phyloP scores from a whole-genome alignment of 176 grass and related monocot species.

The Oryza punctata region DNA sequence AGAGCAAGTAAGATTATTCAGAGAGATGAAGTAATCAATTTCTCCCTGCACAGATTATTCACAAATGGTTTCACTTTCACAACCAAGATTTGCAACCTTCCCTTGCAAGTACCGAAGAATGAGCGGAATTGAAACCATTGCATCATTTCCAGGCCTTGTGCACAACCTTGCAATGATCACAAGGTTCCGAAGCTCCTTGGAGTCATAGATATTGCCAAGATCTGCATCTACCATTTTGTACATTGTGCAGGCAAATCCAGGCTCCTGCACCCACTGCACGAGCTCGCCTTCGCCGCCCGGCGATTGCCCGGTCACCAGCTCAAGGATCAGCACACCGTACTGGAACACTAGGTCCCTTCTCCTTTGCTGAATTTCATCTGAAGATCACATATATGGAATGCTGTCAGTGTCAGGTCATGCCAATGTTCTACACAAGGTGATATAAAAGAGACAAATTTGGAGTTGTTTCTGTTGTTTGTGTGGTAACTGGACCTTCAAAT shows the following conservation, averaged over 20 bases:
- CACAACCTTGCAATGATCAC: conserved; percentile 80
- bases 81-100: conserved; percentile 36
- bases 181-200: conserved; percentile 75
- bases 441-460: neutral
- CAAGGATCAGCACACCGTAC: conserved; percentile 90
- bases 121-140: conserved; percentile 62
- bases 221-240: conserved; percentile 94
- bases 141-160: conserved; percentile 50
- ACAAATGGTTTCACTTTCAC: neutral
- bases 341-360: conserved; percentile 65
- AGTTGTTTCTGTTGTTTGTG: neutral
- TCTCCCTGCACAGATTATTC: neutral
- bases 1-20: neutral
- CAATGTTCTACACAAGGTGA: neutral
- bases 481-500: conserved; percentile 47
- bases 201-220: conserved; percentile 76
- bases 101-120: conserved; percentile 84
- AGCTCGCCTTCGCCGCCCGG: conserved; percentile 71
- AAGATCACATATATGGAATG: neutral
- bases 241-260: conserved; percentile 61
- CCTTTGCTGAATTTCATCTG: conserved; percentile 68
- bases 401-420: neutral
- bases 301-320: conserved; percentile 91
- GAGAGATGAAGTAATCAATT: neutral
- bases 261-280: conserved; percentile 84